Evolutionary conservation across 495 filamentous ascomycete genomes (phyloP).

Genomic region (Penicillium antarcticum): DNA sequence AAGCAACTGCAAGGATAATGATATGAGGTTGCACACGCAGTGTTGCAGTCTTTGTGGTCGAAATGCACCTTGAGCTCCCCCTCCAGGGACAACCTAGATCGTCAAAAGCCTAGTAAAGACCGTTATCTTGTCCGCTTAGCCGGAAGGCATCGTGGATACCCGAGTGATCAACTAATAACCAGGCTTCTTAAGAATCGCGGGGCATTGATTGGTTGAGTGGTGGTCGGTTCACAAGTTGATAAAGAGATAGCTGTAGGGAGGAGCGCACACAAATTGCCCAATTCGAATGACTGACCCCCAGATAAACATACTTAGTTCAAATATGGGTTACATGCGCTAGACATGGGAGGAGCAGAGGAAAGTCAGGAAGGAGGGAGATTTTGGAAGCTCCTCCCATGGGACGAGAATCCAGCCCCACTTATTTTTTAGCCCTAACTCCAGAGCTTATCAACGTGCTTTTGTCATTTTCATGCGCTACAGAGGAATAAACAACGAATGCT

Average conservation of each 20-base stretch:
- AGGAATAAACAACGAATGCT: background rate
- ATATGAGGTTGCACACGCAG: background rate
- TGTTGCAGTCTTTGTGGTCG: background rate
- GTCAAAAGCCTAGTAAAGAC: background rate
- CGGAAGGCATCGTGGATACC: background rate
- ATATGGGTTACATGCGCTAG: slow-evolving; percentile 16
- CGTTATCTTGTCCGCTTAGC: slow-evolving; percentile 2
- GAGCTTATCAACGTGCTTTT: background rate
- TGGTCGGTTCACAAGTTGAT: background rate
- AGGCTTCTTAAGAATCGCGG: slow-evolving; percentile 6
- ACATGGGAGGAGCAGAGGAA: slow-evolving; percentile 12
- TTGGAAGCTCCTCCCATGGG: slow-evolving; percentile 22
- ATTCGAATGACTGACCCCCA: slow-evolving; percentile 6
- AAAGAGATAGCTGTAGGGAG: slow-evolving; percentile 9
- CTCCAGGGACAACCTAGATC: slow-evolving; percentile 9
- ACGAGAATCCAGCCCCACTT: background rate
- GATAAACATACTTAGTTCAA: background rate
- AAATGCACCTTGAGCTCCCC: slow-evolving; percentile 1
- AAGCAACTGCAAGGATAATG: background rate
- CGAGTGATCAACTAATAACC: slow-evolving; percentile 9
- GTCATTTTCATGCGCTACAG: background rate
- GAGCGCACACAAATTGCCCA: slow-evolving; percentile 7
- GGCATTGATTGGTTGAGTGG: slow-evolving; percentile 16
- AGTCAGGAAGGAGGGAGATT: background rate
- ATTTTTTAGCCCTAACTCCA: background rate